Evolutionary conservation across 1,284 basidiomycete species (phyloP).

Genomic region (Meripilus lineatus): DNA sequence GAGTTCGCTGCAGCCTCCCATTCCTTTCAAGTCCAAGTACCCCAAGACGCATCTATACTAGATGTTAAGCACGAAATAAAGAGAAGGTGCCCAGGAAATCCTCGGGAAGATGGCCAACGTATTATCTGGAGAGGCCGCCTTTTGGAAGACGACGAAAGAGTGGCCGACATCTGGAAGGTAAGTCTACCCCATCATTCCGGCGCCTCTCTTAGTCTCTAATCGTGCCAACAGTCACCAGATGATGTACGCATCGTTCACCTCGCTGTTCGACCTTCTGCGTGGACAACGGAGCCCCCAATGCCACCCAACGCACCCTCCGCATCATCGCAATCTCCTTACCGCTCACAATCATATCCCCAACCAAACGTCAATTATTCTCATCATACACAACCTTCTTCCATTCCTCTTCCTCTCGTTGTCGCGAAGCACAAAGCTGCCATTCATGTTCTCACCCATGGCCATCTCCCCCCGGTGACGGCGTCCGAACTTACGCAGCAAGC

Average conservation of each 20-base stretch:
- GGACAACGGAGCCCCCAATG: constrained; percentile 33
- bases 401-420: constrained; percentile 18
- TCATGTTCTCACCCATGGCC: constrained; percentile 23
- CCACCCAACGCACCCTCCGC: background rate
- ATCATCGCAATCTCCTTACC: constrained; percentile 4
- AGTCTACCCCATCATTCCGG: constrained; percentile 16
- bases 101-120: constrained; percentile 62
- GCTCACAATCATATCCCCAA: constrained; percentile 9
- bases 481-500: constrained; percentile 15
- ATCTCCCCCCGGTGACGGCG: constrained; percentile 6
- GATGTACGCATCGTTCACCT: constrained; percentile 65
- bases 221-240: constrained; percentile 51
- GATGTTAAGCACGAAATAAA: constrained; percentile 68
- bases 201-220: background rate
- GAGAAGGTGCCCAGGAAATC: constrained; percentile 56
- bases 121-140: constrained; percentile 71
- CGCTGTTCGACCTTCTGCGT: constrained; percentile 71
- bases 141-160: constrained; percentile 58
- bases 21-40: constrained; percentile 56
- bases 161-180: constrained; percentile 68
- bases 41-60: constrained; percentile 43
- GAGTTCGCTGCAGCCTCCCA: constrained; percentile 70
- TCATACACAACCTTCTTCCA: background rate
- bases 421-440: constrained; percentile 31
- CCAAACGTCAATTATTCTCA: constrained; percentile 1